Percentiles rank a stretch among this genome's conserved stretches.
phyloP scores from a whole-genome alignment of 1,284 basidiomycete genomes.

The Sporisorium scitamineum region DNA sequence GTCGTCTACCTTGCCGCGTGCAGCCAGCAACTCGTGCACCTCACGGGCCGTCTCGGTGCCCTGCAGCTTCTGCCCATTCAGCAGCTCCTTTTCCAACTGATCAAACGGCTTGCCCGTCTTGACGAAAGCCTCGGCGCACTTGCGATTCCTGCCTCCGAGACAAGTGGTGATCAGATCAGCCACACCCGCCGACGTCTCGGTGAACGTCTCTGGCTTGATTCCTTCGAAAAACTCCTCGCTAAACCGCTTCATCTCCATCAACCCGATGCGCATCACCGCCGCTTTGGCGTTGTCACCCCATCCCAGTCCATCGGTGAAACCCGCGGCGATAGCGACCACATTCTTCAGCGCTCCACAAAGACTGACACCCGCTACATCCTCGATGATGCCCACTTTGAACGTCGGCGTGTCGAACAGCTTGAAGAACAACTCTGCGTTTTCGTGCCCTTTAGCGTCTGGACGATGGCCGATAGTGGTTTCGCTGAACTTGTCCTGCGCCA shows the following conservation, averaged over 20 bases:
- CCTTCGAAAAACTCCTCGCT: slow-evolving; percentile 74
- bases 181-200: slow-evolving; percentile 73
- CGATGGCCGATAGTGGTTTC: slow-evolving; percentile 75
- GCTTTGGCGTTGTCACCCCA: slow-evolving; percentile 76
- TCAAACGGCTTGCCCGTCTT: slow-evolving; percentile 73
- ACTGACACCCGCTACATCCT: slow-evolving; percentile 74
- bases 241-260: slow-evolving; percentile 71
- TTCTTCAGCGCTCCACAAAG: slow-evolving; percentile 75
- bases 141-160: slow-evolving; percentile 74
- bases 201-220: slow-evolving; percentile 73
- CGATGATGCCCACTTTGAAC: slow-evolving; percentile 74
- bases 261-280: slow-evolving; percentile 73
- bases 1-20: slow-evolving; percentile 71
- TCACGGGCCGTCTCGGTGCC: slow-evolving; percentile 73
- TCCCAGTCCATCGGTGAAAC: slow-evolving; percentile 73
- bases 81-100: slow-evolving; percentile 73
- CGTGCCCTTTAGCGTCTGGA: slow-evolving; percentile 55
- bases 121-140: slow-evolving; percentile 73
- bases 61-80: slow-evolving; percentile 75
- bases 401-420: slow-evolving; percentile 72
- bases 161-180: slow-evolving; percentile 76
- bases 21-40: slow-evolving; percentile 72
- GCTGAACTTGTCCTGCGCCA: slow-evolving; percentile 72
- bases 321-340: slow-evolving; percentile 74
- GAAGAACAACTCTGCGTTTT: slow-evolving; percentile 59